Evolutionary conservation across 139 green algal genomes (phyloP), one percentile per base, ranked within the genome.

Genomic region (Spirogloea muscicola): DNA sequence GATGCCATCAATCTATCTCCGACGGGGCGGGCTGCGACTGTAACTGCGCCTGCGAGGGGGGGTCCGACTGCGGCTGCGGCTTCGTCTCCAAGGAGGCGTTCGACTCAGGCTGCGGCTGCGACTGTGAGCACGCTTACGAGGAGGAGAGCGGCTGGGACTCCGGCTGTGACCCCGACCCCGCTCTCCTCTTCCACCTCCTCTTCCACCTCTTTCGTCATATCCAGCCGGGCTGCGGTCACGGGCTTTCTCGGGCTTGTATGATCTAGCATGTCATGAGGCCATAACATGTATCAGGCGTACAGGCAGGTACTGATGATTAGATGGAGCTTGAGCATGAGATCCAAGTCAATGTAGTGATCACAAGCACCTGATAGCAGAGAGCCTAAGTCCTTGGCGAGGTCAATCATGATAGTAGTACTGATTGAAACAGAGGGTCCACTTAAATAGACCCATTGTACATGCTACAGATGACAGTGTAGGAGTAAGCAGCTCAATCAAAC

Each of bases 21-120:
- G 13, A 29, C 36, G 65, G 4, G 44, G 37, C 16, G 65, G 65
- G 43, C 67, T 76, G 39, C 67, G 55, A 34, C 67, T 76, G 49
- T 21, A 27, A 49, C 67, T 68, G 31, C 49, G 67, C 25, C 49
- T 62, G n/a, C 67, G 55, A 10, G n/a, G 29, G 57, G 57, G 57
- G 29, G 25, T 39, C 57, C n/a, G 40, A 34, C 57, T 64, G 3
- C 25, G 55, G 58, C 33, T 74, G 52, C 65, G 48, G 41, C 51
- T 31, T 10, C 34, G 48, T 31, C n/a, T n/a, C n/a, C n/a, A 39
- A 21, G 46, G 42, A 72, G 46, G 37, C 21, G 46, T 31, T 52
- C 4, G 16, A 27, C 42, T 61, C 4, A 34, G 31, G 29, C 44
- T 58, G 21, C 62, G 38, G 43, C 65, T 63, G 34, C 65, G 42